Evolutionary conservation across 345 rosid genomes (phyloP), one percentile per base, ranked within the genome.

Genomic region (Gossypium arboreum): DNA sequence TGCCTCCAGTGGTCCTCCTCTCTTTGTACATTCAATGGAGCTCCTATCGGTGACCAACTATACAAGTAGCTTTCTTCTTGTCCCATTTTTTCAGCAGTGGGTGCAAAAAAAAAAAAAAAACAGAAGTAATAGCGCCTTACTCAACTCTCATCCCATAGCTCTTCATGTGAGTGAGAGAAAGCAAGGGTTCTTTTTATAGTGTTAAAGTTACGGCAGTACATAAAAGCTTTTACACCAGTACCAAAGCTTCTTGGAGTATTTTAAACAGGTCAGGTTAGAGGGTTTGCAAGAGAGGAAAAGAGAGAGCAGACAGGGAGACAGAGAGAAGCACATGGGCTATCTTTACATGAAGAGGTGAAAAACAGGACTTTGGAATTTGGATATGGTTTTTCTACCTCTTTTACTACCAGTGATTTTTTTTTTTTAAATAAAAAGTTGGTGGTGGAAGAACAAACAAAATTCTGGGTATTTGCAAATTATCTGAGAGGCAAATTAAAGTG

Each of bases 1-100:
- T 79, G 83, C 68, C 80, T 84, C 90, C 88, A 85, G 47, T 85
- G 86, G 45, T 81, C 77, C 12, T 82, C 90, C 12, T 81, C 90
- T 79, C 84, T 80, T 62, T 82, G 87, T 74, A 84, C 71, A 78
- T 78, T 85, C 81, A 82, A 64, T 50, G 94, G 95, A 76, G 97
- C 88, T 81, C 89, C 95, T 16, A 82, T 71, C 29, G 95, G 97
- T 18, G 94, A 82, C 95, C 94, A 92, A 47, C 60, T 57, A 72
- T 57, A 24, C 43, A 68, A 25, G 72, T 68, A 74, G 59, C 68
- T 76, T 52, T 52, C 83, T 79, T 22, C 75, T 52, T 57, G 74
- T 61, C 76, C 84, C 73, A 78, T 83, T 57, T 58, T 73, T 56
- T 68, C 72, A 48, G 72, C 58, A 68, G 12, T 13, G 20, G 20